A percentile compares a stretch with the other conserved stretches of the same genome.
These are phyloP conservation scores for Cercospora brassicicola DNA, from an alignment of 2,329 filamentous ascomycete genomes.

Conservation along the genomic window DNA sequence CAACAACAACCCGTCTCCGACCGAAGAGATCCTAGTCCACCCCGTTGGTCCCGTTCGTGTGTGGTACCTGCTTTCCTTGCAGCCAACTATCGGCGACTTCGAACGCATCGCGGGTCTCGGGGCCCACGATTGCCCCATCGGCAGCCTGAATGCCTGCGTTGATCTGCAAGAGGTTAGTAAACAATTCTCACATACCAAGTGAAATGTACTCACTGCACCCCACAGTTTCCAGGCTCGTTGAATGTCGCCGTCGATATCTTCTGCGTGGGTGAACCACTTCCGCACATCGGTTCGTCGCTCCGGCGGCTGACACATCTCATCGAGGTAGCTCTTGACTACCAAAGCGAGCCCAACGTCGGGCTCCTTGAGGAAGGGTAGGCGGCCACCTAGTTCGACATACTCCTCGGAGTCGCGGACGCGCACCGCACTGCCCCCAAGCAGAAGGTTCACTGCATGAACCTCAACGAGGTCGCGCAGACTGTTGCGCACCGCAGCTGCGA, in stretches of 20 bases:
- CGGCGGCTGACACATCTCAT: slow-evolving; percentile 62
- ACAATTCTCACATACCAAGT: background rate
- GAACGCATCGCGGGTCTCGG: slow-evolving; percentile 55
- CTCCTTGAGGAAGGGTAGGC: slow-evolving; percentile 66
- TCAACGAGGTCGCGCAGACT: slow-evolving; percentile 81
- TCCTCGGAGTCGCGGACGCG: slow-evolving; percentile 55
- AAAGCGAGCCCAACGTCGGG: slow-evolving; percentile 76
- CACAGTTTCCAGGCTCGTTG: slow-evolving; percentile 62
- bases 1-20: background rate
- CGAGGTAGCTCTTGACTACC: slow-evolving; percentile 75
- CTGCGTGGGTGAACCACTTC: slow-evolving; percentile 62
- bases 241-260: slow-evolving; percentile 59
- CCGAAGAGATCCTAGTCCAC: background rate
- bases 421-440: slow-evolving; percentile 76
- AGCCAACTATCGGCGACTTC: slow-evolving; percentile 63
- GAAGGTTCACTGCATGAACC: slow-evolving; percentile 74
- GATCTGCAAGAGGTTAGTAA: slow-evolving; percentile 45
- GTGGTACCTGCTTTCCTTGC: slow-evolving; percentile 29
- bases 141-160: slow-evolving; percentile 59
- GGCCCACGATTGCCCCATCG: slow-evolving; percentile 48
- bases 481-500: slow-evolving; percentile 76
- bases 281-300: slow-evolving; percentile 54
- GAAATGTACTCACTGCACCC: slow-evolving; percentile 58
- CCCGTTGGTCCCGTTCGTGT: slow-evolving; percentile 12
- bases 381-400: slow-evolving; percentile 62